Conservation (phyloP, 2,329 filamentous ascomycete genomes). For the Epichloe sibirici region DNA sequence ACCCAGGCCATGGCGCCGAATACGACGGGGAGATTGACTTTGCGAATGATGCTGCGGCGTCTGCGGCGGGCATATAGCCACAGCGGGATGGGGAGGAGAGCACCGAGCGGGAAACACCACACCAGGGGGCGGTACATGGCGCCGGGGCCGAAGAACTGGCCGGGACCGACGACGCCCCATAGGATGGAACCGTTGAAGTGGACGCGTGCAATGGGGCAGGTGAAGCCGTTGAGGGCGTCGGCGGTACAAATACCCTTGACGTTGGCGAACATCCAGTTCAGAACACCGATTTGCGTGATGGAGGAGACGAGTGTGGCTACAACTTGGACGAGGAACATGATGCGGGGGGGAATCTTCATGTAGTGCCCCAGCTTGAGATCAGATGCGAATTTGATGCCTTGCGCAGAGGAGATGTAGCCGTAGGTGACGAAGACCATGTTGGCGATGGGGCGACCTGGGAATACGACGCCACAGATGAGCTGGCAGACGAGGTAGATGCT, state of each 20-base stretch:
- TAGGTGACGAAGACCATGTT: constrained; percentile 94
- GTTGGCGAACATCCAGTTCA: constrained; percentile 83
- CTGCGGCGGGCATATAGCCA: constrained; percentile 56
- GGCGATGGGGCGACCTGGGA: constrained; percentile 74
- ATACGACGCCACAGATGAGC: constrained; percentile 68
- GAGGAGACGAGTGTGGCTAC: constrained; percentile 64
- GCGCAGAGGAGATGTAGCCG: constrained; percentile 77
- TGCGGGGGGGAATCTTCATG: constrained; percentile 76
- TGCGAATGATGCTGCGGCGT: constrained; percentile 52
- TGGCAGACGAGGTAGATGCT: constrained; percentile 81
- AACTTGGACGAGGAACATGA: constrained; percentile 68
- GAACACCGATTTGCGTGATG: constrained; percentile 67
- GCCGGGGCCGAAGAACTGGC: constrained; percentile 66
- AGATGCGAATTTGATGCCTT: constrained; percentile 79
- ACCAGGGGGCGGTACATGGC: constrained; percentile 66
- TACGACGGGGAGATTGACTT: constrained; percentile 70
- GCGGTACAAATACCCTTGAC: constrained; percentile 68
- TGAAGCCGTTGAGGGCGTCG: constrained; percentile 74
- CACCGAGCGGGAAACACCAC: constrained; percentile 72
- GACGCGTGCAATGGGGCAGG: constrained; percentile 73
- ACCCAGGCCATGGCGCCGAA: constrained; percentile 81
- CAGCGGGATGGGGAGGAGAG: constrained; percentile 58
- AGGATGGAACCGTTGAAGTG: constrained; percentile 86
- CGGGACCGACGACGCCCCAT: constrained; percentile 78
- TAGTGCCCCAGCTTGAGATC: constrained; percentile 82